These are phyloP conservation scores for Eucalyptus pauciflora DNA, from an alignment of 345 rosid genomes.

Conservation along the genomic window DNA sequence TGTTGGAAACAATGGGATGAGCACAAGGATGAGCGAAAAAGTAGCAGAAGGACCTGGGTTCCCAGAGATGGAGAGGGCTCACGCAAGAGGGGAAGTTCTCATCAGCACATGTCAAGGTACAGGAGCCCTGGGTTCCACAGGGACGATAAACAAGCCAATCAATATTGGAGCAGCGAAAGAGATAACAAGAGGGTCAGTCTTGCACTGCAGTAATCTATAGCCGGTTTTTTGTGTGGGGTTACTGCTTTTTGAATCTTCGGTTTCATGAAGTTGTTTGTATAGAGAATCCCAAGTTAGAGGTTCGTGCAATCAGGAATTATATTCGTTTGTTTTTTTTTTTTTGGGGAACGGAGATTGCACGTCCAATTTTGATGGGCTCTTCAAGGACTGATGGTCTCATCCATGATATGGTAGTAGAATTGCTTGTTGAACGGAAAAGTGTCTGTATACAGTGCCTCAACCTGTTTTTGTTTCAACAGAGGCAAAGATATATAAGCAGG, in stretches of 20 bases:
- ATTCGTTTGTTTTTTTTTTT: background rate
- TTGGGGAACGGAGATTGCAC: background rate
- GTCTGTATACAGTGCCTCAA: background rate
- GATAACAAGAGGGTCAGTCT: conserved; percentile 35
- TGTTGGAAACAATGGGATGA: conserved; percentile 10
- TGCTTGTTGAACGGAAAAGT: background rate
- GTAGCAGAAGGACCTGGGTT: conserved; percentile 7
- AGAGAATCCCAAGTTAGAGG: background rate
- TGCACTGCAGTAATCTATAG: background rate
- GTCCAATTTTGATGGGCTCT: background rate
- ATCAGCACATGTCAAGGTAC: conserved; percentile 13
- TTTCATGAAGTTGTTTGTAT: background rate
- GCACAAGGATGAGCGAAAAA: conserved; percentile 1
- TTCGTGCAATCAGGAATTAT: background rate
- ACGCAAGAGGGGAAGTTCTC: conserved; percentile 34
- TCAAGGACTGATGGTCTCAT: background rate
- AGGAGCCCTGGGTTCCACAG: conserved; percentile 22
- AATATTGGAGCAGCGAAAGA: conserved; percentile 7
- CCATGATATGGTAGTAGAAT: background rate
- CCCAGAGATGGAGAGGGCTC: conserved; percentile 14
- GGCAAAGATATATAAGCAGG: background rate
- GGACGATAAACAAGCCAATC: conserved; percentile 11
- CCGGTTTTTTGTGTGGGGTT: background rate
- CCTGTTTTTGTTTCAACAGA: background rate
- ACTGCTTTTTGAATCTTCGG: background rate